Evolutionary conservation across 73 alveolate genomes (phyloP), one percentile per base, ranked within the genome.

Genomic region (Halteria grandinella): DNA sequence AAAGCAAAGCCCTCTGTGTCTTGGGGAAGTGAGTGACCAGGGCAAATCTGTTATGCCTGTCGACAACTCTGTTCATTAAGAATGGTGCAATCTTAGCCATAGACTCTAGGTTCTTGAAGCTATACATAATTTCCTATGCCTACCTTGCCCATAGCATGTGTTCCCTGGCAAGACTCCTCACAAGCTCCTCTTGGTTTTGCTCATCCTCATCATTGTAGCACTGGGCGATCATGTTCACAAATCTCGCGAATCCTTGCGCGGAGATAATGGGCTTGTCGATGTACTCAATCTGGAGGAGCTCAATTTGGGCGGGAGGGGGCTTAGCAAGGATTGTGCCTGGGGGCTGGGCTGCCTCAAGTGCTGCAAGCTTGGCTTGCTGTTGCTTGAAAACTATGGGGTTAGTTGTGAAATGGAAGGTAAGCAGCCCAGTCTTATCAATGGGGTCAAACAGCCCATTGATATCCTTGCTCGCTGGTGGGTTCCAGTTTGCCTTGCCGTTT

Each of bases 21-120:
- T 36, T 23, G 0, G 75, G 33, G 40, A 66, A 32, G 1, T 25
- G 69, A 32, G 24, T 24, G 14, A 64, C 27, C 3, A 69, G 18
- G 20, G 14, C 36, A 24, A 62, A 66, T 25, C 83, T 47, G 15
- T 18, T 34, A 23, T 79, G 89, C 39, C 90, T 69, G 48, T 80
- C 74, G 11, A 37, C 49, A 31, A 80, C 39, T 21, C 75, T 69
- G 45, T 50, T 69, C 59, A 69, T 23, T 0, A 80, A 52, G n/a
- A 43, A 39, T 15, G 60, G 79, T 14, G 66, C 80, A 7, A 60
- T 39, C 28, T 47, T 36, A 15, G 58, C 33, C 25, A 62, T 47
- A 7, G 11, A 24, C 12, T 43, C 70, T 66, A 36, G 54, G 24
- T 49, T 24, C 27, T 44, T 29, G 47, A 48, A 64, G 20, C 77